phyloP scores from a whole-genome alignment of 441 rosid species.

The Adansonia grandidieri region DNA sequence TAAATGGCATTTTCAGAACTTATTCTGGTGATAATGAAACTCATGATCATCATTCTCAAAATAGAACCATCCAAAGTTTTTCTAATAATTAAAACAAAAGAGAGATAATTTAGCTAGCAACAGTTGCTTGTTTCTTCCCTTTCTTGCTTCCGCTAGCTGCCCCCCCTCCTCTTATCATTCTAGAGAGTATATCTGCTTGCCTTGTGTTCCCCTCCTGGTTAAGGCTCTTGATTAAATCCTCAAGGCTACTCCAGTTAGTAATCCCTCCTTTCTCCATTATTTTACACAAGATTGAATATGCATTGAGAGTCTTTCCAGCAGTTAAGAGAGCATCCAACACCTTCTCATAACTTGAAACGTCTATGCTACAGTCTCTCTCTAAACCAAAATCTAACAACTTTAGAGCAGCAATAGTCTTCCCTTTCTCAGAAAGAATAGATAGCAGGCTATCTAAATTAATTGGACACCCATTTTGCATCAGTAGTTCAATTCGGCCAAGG shows the following conservation, averaged over 20 bases:
- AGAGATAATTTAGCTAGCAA: slow-evolving; percentile 26
- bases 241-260: slow-evolving; percentile 68
- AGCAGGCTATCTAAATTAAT: slow-evolving; percentile 68
- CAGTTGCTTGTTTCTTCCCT: slow-evolving; percentile 43
- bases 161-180: slow-evolving; percentile 61
- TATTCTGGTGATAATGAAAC: not conserved
- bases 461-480: slow-evolving; percentile 57
- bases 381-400: slow-evolving; percentile 75
- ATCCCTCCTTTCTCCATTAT: slow-evolving; percentile 72
- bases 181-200: slow-evolving; percentile 89
- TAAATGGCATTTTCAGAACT: slow-evolving; percentile 11
- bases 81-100: not conserved
- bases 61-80: not conserved
- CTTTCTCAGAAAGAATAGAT: slow-evolving; percentile 69
- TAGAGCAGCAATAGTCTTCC: slow-evolving; percentile 82
- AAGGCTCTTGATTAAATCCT: slow-evolving; percentile 74
- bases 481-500: slow-evolving; percentile 79
- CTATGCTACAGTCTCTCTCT: slow-evolving; percentile 68
- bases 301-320: slow-evolving; percentile 85
- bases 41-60: not conserved
- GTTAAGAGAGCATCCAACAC: slow-evolving; percentile 82
- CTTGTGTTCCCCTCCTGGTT: slow-evolving; percentile 83
- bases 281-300: slow-evolving; percentile 87
- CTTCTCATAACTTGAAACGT: slow-evolving; percentile 73
- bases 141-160: slow-evolving; percentile 40